Percentiles rank a stretch among this genome's conserved stretches.
Conservation (phyloP, 2,329 filamentous ascomycete genomes). For the Colletotrichum shisoi region DNA sequence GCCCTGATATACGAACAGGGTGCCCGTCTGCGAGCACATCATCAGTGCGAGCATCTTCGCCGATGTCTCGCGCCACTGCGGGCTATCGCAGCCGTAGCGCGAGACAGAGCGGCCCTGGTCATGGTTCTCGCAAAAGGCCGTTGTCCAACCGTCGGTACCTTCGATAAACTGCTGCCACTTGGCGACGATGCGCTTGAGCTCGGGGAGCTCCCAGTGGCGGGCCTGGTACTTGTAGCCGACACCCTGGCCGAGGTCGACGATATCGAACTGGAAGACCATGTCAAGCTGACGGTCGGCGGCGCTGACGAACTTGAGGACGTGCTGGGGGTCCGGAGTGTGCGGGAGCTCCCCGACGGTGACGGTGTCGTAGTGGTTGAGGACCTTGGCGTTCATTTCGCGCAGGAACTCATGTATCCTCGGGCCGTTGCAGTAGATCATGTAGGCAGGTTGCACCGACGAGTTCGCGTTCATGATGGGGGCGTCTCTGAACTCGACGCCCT, state of each 20-base stretch:
- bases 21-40: slow-evolving; percentile 58
- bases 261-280: slow-evolving; percentile 75
- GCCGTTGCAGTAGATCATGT: slow-evolving; percentile 70
- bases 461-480: slow-evolving; percentile 61
- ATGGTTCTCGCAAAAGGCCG: slow-evolving; percentile 68
- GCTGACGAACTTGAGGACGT: slow-evolving; percentile 68
- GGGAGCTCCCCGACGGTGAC: slow-evolving; percentile 77
- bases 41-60: slow-evolving; percentile 64
- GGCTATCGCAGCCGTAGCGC: slow-evolving; percentile 58
- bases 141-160: slow-evolving; percentile 65
- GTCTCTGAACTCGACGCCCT: slow-evolving; percentile 65
- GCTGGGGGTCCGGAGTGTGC: slow-evolving; percentile 63
- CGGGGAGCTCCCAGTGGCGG: slow-evolving; percentile 55
- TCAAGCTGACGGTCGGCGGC: slow-evolving; percentile 66
- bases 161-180: slow-evolving; percentile 62
- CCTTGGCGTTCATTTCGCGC: slow-evolving; percentile 66
- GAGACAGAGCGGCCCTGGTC: slow-evolving; percentile 65
- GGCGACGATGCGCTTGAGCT: slow-evolving; percentile 58
- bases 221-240: slow-evolving; percentile 60
- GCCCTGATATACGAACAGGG: slow-evolving; percentile 65
- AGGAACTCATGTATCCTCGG: slow-evolving; percentile 74
- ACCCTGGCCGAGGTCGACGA: slow-evolving; percentile 68
- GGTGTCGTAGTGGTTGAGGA: slow-evolving; percentile 68
- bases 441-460: slow-evolving; percentile 60
- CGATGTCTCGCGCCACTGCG: slow-evolving; percentile 52